A percentile compares a stretch with the other conserved stretches of the same genome.
Evolutionary conservation across 768 basidiomycete species (phyloP).

Genomic region (Suillus decipiens): DNA sequence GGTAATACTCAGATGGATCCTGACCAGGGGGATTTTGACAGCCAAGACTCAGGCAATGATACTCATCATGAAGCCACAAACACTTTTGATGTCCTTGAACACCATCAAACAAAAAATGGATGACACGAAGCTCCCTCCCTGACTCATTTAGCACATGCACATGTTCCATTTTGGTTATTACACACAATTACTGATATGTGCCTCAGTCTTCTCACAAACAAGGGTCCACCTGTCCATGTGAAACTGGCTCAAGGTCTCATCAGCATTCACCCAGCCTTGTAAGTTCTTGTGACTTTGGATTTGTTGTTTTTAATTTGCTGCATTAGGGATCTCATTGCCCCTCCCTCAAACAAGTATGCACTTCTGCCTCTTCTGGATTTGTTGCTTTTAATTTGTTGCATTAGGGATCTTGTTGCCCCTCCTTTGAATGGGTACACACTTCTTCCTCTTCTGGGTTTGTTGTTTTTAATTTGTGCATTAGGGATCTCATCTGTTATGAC

Average conservation of each 20-base stretch:
- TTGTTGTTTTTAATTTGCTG: neutral
- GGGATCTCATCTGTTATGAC: no score
- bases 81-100: neutral
- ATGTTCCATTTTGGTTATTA: neutral
- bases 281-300: neutral
- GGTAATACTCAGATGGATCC: neutral
- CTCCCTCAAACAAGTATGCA: neutral
- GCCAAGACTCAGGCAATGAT: neutral
- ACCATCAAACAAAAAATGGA: neutral
- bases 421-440: no score
- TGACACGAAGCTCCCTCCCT: neutral
- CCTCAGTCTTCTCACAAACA: neutral
- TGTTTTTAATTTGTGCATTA: no score
- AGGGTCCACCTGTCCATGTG: neutral
- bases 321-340: neutral
- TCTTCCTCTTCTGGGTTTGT: no score
- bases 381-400: no score
- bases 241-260: neutral
- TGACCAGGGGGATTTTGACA: neutral
- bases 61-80: neutral
- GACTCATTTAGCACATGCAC: neutral
- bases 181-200: neutral
- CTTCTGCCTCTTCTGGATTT: no score
- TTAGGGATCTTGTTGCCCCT: no score
- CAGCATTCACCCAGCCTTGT: neutral